Evolutionary conservation across 345 rosid species (phyloP), one percentile per base, ranked within the genome.

Genomic region (Lepidium didymum): DNA sequence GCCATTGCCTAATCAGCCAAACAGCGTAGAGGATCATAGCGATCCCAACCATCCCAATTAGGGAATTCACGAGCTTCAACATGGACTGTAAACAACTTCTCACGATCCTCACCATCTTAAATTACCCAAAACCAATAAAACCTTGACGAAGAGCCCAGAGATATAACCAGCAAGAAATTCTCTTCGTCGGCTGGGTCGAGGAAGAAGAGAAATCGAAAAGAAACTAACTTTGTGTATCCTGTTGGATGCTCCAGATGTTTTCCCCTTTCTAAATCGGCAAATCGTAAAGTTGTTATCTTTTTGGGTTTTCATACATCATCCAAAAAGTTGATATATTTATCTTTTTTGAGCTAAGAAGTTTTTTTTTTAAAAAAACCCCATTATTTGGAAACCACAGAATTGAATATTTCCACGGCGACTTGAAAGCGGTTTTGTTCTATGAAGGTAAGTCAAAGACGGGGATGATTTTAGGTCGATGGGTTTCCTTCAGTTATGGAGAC

Each of bases 11-110:
- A 54, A 89, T 77, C 23, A 91, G 75, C 97, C 97, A 91, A 56
- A 83, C 78, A 10, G 86, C 73, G 73, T 86, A 87, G 60, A 91
- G 49, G 11, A 94, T 69, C 91, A 84, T 81, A 18, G 86, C 89
- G 31, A 87, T 34, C n/a, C 97, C 99, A 72, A 83, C 87, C 93
- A 94, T 89, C 23, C 96, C 99, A 7, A 84, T 63, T 27, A 85
- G 21, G 10, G 85, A 86, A 81, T 94, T 94, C 74, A 86, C 69
- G 71, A 91, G 69, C 84, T 94, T 94, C 76, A 91, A 47, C 41
- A 81, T 31, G 7, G 97, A 89, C 79, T 87, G 95, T 13, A 84
- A 40, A 78, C 91, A 91, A 62, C 85, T 85, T 81, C 84, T 85
- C 81, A 81, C 67, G 42, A 86, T 7, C 64, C 75, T 56, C 61